These are phyloP conservation scores for Neonectria neomacrospora DNA, from an alignment of 2,329 filamentous ascomycete genomes.

Conservation along the genomic window DNA sequence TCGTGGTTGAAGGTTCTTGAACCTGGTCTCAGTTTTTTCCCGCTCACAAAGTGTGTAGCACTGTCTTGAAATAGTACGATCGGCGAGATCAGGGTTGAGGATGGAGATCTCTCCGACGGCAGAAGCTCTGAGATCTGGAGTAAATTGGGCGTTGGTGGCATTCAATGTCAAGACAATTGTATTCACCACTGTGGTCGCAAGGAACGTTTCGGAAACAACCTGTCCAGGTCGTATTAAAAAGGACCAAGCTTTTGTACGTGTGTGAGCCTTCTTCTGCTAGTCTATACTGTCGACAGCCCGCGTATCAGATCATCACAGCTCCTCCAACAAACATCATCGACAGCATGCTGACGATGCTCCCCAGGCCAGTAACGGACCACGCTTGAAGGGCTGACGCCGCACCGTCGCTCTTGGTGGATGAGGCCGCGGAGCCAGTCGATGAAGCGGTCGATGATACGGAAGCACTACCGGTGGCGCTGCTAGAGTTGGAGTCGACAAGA, in stretches of 20 bases:
- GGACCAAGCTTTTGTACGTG: slow-evolving; percentile 6
- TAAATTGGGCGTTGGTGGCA: too few relatives aligned
- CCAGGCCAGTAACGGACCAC: slow-evolving; percentile 39
- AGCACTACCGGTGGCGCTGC: slow-evolving; percentile 13
- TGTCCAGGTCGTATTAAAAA: slow-evolving; percentile 1
- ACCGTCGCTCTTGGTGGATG: slow-evolving; percentile 34
- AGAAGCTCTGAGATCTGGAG: too few relatives aligned
- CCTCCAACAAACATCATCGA: slow-evolving; percentile 46
- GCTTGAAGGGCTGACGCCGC: slow-evolving; percentile 43
- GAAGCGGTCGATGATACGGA: slow-evolving; percentile 29
- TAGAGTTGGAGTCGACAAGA: slow-evolving; percentile 42
- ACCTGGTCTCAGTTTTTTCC: too few relatives aligned
- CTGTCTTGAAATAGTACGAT: too few relatives aligned
- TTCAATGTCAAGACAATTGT: too few relatives aligned
- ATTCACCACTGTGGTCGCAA: neutral
- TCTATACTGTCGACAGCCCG: neutral
- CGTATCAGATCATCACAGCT: slow-evolving; percentile 44
- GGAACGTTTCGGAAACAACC: neutral
- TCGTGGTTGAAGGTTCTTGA: too few relatives aligned
- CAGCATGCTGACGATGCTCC: slow-evolving; percentile 39
- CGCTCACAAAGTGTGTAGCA: too few relatives aligned
- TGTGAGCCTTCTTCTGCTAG: neutral
- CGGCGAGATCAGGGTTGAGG: too few relatives aligned
- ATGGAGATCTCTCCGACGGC: too few relatives aligned
- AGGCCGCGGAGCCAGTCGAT: slow-evolving; percentile 33